Percentiles rank a stretch among this genome's conserved stretches.
Conservation (phyloP, 2,329 filamentous ascomycete species). For the Diplocarpon mali region DNA sequence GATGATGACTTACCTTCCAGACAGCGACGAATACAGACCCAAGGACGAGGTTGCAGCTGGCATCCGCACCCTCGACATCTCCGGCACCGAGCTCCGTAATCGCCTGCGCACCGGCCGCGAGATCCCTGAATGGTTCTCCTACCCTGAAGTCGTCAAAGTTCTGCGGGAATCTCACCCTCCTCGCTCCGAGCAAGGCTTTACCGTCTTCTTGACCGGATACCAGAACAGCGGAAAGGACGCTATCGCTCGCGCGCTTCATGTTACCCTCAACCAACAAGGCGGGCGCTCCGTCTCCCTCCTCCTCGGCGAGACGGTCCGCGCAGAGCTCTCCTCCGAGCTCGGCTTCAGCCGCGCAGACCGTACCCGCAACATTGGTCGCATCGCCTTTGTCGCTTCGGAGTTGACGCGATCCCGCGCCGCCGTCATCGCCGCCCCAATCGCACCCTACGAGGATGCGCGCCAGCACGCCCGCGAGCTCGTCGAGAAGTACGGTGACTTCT, state of each 20-base stretch:
- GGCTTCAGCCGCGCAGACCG: slow-evolving; percentile 92
- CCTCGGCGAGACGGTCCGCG: slow-evolving; percentile 87
- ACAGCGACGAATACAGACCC: slow-evolving; percentile 91
- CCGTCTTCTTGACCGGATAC: slow-evolving; percentile 94
- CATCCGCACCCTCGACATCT: slow-evolving; percentile 79
- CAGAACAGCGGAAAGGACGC: slow-evolving; percentile 96
- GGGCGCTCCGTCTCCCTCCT: slow-evolving; percentile 90
- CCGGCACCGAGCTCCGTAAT: slow-evolving; percentile 79
- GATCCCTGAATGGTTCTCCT: slow-evolving; percentile 99
- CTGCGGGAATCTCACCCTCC: slow-evolving; percentile 93
- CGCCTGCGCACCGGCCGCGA: slow-evolving; percentile 85
- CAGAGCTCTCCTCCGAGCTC: slow-evolving; percentile 86
- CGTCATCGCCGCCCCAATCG: slow-evolving; percentile 93
- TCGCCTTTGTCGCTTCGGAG: slow-evolving; percentile 91
- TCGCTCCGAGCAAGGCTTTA: slow-evolving; percentile 88
- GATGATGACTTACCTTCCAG: slow-evolving; percentile 98
- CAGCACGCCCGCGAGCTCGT: slow-evolving; percentile 72
- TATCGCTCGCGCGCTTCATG: slow-evolving; percentile 87
- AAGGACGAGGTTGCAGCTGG: slow-evolving; percentile 80
- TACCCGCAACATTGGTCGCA: slow-evolving; percentile 88
- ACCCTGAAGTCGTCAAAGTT: slow-evolving; percentile 95
- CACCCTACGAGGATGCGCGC: slow-evolving; percentile 75
- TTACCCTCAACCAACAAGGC: slow-evolving; percentile 95
- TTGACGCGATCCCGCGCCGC: slow-evolving; percentile 86
- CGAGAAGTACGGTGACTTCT: slow-evolving; percentile 83